Base-by-base conservation (phyloP, 2,329 filamentous ascomycete genomes). In the Colletotrichum sp. region DNA sequence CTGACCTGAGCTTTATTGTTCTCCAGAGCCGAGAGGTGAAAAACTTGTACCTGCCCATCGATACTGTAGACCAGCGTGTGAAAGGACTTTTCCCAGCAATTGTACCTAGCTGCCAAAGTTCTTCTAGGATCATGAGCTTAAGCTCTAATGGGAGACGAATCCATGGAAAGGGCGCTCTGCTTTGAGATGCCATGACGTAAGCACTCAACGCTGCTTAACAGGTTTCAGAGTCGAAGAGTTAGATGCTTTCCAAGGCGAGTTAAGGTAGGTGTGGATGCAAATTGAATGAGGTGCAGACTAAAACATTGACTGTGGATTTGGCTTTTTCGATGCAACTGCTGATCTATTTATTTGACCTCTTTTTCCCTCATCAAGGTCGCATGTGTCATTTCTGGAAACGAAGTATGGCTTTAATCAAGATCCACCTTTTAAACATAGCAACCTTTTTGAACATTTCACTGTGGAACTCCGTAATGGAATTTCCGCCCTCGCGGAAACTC, bases 331-430 rank as follows among this genome's bases (percentile, higher is more conserved):
- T 6, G 5, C 26, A 10, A 3, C 1, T n/a, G 18, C 16, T n/a
- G 2, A 6, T n/a, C 5, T n/a, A 44, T 0, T 18, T 44, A 44
- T 44, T 18, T 1, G 8, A 44, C 3, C 1, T n/a, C 0, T 1
- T 18, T n/a, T n/a, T 6, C 39, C 39, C 9, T n/a, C 39, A 44
- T 44, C 39, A 44, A 44, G 39, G 39, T 44, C 3, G 3, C 39
- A n/a, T 44, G 39, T 3, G 39, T n/a, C 39, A 44, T n/a, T n/a
- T 6, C 16, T 10, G 1, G 4, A n/a, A 44, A n/a, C 3, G 0
- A 44, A 44, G 8, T 3, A 44, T n/a, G 39, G 39, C 2, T 44
- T 44, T 44, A 0, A n/a, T 10, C 2, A 1, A 44, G 5, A 3
- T n/a, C 39, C 39, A 10, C 39, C 16, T 44, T 44, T 44, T n/a